Base-by-base conservation (phyloP, 306 rosid genomes). In the Argentina anserina region DNA sequence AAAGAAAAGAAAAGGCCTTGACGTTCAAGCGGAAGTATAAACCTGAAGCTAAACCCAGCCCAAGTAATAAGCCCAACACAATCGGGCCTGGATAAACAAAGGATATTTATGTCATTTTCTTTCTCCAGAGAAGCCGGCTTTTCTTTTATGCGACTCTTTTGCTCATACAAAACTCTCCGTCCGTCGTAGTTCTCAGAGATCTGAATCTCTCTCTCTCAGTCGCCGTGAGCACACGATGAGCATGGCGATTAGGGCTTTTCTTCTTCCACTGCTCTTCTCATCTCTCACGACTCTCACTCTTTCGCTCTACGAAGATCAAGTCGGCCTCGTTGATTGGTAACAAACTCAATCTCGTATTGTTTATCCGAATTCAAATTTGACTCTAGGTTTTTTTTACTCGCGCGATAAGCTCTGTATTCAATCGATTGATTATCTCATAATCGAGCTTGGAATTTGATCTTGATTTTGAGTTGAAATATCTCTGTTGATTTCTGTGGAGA, bases 301-400 rank as follows among this genome's bases (percentile, higher is more conserved):
- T 46, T 90, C 99, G 25, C 86, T 95, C 2, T 88, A 81, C 81
- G 92, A 91, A 87, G 99, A 95, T 88, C 99, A 95, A 86, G 90
- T 87, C 31, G 99, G 97, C 62, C 99, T 91, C 69, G 84, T 88
- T 90, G 99, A 91, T 79, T 95, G 99, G 99, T 95, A 58, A 75
- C 50, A 75, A 60, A 29, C 29, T 60, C 65, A 59, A 13, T 59
- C 65, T 29, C 65, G 21, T 59, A 13, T 59, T 59, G 7, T 39
- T 15, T 15, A 17, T 4, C 26, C 26, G 41, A 47, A 11, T 49
- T 77, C 4, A 46, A 45, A 9, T 60, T 76, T 1, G 61, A 40
- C 21, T 70, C 65, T 26, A 6, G 59, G 21, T 52, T 21, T 62
- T 64, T 37, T 62, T 64, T 37, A 0, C 40, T 71, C 41, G 1